Conservation (phyloP, 495 filamentous ascomycete genomes). For the Talaromyces liani region DNA sequence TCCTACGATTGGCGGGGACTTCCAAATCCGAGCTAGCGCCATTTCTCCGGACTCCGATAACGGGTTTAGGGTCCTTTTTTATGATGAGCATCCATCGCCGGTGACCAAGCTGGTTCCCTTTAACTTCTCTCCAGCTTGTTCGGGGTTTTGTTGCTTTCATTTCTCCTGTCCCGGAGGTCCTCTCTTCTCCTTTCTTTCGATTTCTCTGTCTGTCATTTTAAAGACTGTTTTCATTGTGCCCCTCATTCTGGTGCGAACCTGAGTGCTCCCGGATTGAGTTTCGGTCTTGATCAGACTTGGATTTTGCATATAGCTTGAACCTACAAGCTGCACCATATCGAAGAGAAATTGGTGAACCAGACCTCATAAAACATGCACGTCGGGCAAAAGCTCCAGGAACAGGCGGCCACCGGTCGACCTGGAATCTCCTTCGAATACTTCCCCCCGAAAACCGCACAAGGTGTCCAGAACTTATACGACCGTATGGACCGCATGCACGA, state of each 20-base stretch:
- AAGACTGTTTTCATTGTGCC: not conserved
- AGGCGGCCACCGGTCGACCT: constrained; percentile 63
- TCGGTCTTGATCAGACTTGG: not conserved
- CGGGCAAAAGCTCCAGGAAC: constrained; percentile 81
- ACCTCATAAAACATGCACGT: too few relatives aligned
- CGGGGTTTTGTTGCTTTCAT: not conserved
- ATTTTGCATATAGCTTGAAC: not conserved
- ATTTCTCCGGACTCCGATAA: constrained; percentile 11
- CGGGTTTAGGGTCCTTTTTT: not conserved
- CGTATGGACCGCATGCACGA: constrained; percentile 98
- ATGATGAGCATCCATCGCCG: not conserved
- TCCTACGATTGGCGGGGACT: not conserved
- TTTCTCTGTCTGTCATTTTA: not conserved
- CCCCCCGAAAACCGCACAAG: constrained; percentile 95
- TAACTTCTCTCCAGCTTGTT: not conserved
- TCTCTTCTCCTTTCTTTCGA: not conserved
- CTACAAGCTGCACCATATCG: not conserved
- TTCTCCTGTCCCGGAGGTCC: not conserved
- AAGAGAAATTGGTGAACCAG: not conserved
- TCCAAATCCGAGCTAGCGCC: constrained; percentile 2
- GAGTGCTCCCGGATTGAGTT: not conserved
- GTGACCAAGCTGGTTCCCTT: not conserved
- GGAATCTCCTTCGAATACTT: constrained; percentile 99
- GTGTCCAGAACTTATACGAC: constrained; percentile 99
- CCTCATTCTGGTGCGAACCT: not conserved